Base-by-base conservation (phyloP, 768 basidiomycete species). In the Collybia nuda region DNA sequence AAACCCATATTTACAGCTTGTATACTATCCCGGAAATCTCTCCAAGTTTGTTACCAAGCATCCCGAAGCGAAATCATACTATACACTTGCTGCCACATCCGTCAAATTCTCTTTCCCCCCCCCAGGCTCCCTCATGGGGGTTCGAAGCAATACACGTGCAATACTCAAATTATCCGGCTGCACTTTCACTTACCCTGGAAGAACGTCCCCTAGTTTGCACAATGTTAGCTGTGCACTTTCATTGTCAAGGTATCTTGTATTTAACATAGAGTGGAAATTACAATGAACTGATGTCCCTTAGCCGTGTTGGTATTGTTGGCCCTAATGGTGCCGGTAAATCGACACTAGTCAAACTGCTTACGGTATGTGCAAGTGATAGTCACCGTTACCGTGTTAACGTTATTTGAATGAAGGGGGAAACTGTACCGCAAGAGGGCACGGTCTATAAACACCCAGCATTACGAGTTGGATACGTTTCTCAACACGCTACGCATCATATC, bases 291-390 rank as follows among this genome's bases (percentile, higher is more conserved):
- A 48, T 59, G 57, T 40, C 54, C 46, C 56, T 35, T 54, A 93
- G 92, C 67, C 92, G 93, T 56, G 92, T 96, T 47, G 93, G 93
- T 53, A 86, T 96, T 53, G 72, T 93, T 53, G 93, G 94, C 6
- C 92, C 93, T 22, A 96, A 96, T 71, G 93, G 94, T 63, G 94
- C 95, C 49, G 95, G 95, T 51, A 98, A 97, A 72, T 95, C 92
- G 45, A 98, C 95, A 18, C 75, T 98, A 56, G 90, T 98, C 75
- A 98, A 98, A 71, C 78, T 98, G 41, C 70, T 98, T 55, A 96
- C 94, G 32, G 88, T 88, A 63, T 49, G 80, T 70, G 36, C 32
- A 32, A 32, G 14, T 32, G 22, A 36, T 41, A 38, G 6, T 36
- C 17, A 32, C n/a, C 21, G 21, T 26, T 46, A 29, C 44, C 32